Evolutionary conservation across 1,284 basidiomycete genomes (phyloP).

Genomic region (Boletus austroedulis): DNA sequence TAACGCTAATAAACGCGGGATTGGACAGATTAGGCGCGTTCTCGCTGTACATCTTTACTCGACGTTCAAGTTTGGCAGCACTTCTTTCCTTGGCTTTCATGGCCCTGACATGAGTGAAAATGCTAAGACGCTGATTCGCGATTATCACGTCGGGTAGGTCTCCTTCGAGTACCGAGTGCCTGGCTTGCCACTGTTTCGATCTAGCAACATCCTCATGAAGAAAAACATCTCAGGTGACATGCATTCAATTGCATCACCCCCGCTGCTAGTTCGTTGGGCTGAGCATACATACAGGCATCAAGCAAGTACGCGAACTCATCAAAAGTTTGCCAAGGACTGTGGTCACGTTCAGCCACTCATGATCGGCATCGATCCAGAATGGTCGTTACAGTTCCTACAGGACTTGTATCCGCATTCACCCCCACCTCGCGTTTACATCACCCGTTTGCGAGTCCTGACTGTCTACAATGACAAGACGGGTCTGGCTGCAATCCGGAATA

Average conservation of each 20-base stretch:
- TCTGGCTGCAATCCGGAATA: too few relatives aligned
- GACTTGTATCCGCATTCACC: conserved; percentile 69
- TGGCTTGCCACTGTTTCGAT: background rate
- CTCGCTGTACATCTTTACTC: too few relatives aligned
- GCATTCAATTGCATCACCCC: background rate
- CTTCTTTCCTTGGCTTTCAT: conserved; percentile 68
- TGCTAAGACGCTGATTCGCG: conserved; percentile 52
- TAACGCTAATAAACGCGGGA: too few relatives aligned
- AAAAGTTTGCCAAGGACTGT: conserved; percentile 49
- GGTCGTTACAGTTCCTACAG: conserved; percentile 44
- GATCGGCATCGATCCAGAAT: conserved; percentile 72
- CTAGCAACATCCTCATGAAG: conserved; percentile 62
- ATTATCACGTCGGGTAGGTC: conserved; percentile 58
- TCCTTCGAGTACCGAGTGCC: background rate
- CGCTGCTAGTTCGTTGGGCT: background rate
- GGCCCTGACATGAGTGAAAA: conserved; percentile 52
- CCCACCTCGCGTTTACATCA: too few relatives aligned
- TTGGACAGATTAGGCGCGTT: conserved; percentile 48
- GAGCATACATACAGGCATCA: conserved; percentile 40
- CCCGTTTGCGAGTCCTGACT: too few relatives aligned
- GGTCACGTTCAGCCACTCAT: conserved; percentile 56
- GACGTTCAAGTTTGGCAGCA: conserved; percentile 49
- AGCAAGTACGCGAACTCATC: conserved; percentile 49
- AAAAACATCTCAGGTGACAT: conserved; percentile 49
- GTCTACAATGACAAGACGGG: too few relatives aligned